Base-by-base conservation (phyloP, 2,329 filamentous ascomycete species). In the Plectosphaerella sp. region DNA sequence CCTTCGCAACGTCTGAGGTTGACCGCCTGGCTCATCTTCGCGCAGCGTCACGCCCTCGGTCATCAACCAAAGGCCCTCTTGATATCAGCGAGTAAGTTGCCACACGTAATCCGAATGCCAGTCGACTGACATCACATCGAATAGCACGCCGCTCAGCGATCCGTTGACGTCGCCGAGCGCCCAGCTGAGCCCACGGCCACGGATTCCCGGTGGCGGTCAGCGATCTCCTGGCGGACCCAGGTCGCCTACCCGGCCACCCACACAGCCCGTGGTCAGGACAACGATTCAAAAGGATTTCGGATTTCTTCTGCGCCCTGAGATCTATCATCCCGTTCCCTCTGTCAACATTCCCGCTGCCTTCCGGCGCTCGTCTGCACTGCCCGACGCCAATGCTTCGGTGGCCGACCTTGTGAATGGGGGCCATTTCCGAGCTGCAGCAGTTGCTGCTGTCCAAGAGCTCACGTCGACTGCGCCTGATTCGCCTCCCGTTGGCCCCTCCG, bases 371-470 rank as follows among this genome's bases (percentile, higher is more conserved):
- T 68, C 83, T 18, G 77, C 85, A 55, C 82, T 86, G 57, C 86
- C 89, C 1, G 67, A 76, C 1, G 72, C 83, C 0, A 78, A 82
- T 25, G 83, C 87, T 1, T 75, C 88, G 0, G 79, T 97, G 28
- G 73, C 83, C 16, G 77, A 79, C 2, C 82, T 97, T 3, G 73
- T 97, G 7, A 71, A 79, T 1, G 72, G 77, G 2, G 90, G 91
- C 48, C 87, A 94, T 66, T 97, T 93, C 70, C 83, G 92, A 54
- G 82, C 85, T 15, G 89, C 90, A 8, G 91, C 91, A 54, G 83
- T 86, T 49, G 79, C 83, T 33, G 82, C 86, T 1, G 82, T 82
- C 0, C 79, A 83, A 53, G 76, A 81, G 36, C 76, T 90, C 12
- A 84, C 71, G n/a, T 72, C 75, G 1, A 72, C 73, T 5, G 70